Conservation (phyloP, 306 rosid species). For the Crataegus laevigata region DNA sequence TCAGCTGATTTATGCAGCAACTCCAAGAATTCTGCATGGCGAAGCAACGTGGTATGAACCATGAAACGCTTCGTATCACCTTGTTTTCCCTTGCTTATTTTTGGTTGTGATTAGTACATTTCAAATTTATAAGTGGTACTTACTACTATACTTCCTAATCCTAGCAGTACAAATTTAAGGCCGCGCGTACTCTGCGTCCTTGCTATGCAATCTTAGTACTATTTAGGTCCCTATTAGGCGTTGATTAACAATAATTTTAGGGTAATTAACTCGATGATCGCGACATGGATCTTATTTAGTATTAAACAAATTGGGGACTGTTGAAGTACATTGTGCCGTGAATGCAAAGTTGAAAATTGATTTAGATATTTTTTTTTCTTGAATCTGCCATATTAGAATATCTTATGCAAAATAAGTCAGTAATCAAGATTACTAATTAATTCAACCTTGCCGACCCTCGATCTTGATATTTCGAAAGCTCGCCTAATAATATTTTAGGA, state of each 20-base stretch:
- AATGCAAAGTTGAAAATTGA: slow-evolving; percentile 8
- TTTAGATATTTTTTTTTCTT: neutral
- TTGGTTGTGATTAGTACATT: neutral
- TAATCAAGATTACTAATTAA: neutral
- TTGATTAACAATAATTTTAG: neutral
- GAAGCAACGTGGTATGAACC: too few species aligned
- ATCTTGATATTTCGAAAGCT: neutral
- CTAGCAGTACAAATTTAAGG: neutral
- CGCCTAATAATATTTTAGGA: neutral
- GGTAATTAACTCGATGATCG: neutral
- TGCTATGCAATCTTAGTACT: neutral
- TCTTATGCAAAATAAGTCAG: neutral
- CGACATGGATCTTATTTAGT: neutral
- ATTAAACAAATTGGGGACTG: neutral
- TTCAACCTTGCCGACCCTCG: neutral
- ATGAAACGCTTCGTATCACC: too few species aligned
- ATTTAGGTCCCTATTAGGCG: neutral
- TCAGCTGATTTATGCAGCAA: too few species aligned
- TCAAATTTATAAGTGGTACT: neutral
- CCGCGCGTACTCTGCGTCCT: slow-evolving; percentile 10
- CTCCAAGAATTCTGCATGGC: too few species aligned
- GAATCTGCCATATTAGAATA: neutral
- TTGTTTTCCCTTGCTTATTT: too few species aligned
- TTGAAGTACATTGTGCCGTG: slow-evolving; percentile 2
- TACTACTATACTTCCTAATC: neutral